A percentile compares a stretch with the other conserved stretches of the same genome.
These are phyloP conservation scores for Cavenderia fasciculata DNA, from an alignment of 78 protist genomes.

Conservation along the genomic window DNA sequence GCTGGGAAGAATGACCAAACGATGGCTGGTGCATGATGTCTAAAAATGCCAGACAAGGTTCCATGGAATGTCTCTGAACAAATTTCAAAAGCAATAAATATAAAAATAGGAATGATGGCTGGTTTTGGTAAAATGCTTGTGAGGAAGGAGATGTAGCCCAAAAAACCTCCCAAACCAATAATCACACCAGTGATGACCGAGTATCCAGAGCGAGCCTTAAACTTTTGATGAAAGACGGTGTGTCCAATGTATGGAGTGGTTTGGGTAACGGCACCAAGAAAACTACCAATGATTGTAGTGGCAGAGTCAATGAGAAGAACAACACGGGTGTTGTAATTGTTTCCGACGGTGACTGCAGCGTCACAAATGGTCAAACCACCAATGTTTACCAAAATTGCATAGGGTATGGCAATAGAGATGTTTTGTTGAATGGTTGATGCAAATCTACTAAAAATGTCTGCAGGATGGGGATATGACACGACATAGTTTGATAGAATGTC, in stretches of 20 bases:
- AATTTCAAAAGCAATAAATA: slow-evolving; percentile 69
- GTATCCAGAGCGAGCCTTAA: slow-evolving; percentile 66
- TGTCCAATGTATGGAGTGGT: slow-evolving; percentile 77
- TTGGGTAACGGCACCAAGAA: slow-evolving; percentile 38
- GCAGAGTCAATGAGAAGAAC: slow-evolving; percentile 15
- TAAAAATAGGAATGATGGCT: slow-evolving; percentile 71
- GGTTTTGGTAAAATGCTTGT: slow-evolving; percentile 50
- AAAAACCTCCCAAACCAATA: slow-evolving; percentile 66
- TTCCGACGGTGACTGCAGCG: slow-evolving; percentile 33
- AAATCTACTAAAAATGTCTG: slow-evolving; percentile 38
- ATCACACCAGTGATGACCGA: slow-evolving; percentile 44
- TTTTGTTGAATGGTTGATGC: slow-evolving; percentile 22
- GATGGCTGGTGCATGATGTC: slow-evolving; percentile 59
- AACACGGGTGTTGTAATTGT: slow-evolving; percentile 33
- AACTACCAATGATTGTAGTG: slow-evolving; percentile 49
- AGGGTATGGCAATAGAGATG: slow-evolving; percentile 57
- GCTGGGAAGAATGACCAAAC: slow-evolving; percentile 71
- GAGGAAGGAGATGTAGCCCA: slow-evolving; percentile 38
- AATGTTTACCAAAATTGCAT: slow-evolving; percentile 66
- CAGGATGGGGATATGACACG: slow-evolving; percentile 36
- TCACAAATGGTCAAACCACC: slow-evolving; percentile 49
- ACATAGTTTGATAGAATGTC: background rate
- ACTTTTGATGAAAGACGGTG: slow-evolving; percentile 52
- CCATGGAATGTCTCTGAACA: slow-evolving; percentile 29
- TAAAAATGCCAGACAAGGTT: slow-evolving; percentile 20